Evolutionary conservation across 257 asterid genomes (phyloP), one percentile per base, ranked within the genome.

Genomic region (Pogostemon cablin): DNA sequence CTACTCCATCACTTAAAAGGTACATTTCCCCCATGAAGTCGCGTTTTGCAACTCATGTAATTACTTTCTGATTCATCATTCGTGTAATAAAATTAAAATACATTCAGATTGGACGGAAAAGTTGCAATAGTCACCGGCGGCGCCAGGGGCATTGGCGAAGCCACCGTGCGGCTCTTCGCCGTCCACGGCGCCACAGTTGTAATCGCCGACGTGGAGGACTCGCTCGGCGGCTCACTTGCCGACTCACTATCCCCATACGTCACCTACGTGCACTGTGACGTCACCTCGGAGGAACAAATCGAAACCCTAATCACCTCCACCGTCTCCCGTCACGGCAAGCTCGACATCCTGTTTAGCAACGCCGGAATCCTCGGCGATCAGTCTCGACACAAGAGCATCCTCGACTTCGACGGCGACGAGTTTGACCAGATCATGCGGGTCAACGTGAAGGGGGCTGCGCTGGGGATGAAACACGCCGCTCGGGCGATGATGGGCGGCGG

Each of bases 121-220:
- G 70, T 91, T 0, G 91, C 96, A 3, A 81, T 91, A 5, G 83
- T 91, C 7, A 91, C 97, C 1, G 97, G 96, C 44, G 97, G 97
- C 4, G 96, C 95, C 0, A 66, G 90, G 72, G 97, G 97, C 4
- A 91, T 91, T 0, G 97, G 97, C 12, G 95, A 88, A 79, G 95
- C 89, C 7, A 84, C 96, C 0, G 96, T 85, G 1, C 70, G 86
- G 9, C 87, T 88, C 32, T 88, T 87, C 64, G 96, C 85, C 0
- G 47, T 50, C 40, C 96, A 91, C 8, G 96, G 97, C 12, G 95
- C 95, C 7, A 72, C 65, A 38, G 96, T 91, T 1, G 79, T 91
- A 1, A 82, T 88, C 54, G 95, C 88, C 0, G 97, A 88, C 47
- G 77, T 91, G 6, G 85, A 88, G 71, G 96, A 91, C 44, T 61